Evolutionary conservation across 1,284 basidiomycete species (phyloP), one percentile per base, ranked within the genome.

Genomic region (Tilletia indica): DNA sequence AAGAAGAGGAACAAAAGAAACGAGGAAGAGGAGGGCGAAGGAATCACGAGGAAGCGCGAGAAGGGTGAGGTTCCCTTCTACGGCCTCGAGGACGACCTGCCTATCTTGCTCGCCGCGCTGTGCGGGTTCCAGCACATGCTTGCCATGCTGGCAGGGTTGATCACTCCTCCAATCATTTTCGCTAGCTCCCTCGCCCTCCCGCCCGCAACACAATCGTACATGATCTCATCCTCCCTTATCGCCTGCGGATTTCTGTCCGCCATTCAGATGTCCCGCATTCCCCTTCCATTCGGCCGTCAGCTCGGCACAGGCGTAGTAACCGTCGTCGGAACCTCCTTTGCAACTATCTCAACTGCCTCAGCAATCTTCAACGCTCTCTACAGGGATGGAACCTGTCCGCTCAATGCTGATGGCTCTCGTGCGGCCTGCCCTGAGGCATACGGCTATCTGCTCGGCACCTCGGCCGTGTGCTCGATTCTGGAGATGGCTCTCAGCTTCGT

Each of bases 311-410:
- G 93, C 0, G 84, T 94, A 25, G 87, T 94, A 69, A 90, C 89
- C 4, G 92, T 94, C 1, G 92, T 93, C n/a, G 92, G 92, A 9
- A 94, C 92, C 0, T 91, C 90, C 79, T 94, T 94, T 80, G 88
- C 92, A 6, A 93, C 91, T 0, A 86, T 94, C 16, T 90, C 89
- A 63, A 92, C 91, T 1, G 91, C 90, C 0, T 88, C 88, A 0
- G 69, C 58, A 47, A 89, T 91, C 68, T 90, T 90, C 79, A 83
- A 89, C 74, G 87, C 89, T 4, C 89, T 93, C 87, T 94, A 94
- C 83, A 87, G 85, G 0, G 88, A 93, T 72, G 92, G 92, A 0
- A 92, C 90, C 0, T 94, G 93, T 83, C 88, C 91, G 0, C 56
- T 71, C n/a, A 88, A 87, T 4, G 83, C 87, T 1, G 89, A 92